Base-by-base conservation (phyloP, 768 basidiomycete species). In the Xanthoconium stramineum region DNA sequence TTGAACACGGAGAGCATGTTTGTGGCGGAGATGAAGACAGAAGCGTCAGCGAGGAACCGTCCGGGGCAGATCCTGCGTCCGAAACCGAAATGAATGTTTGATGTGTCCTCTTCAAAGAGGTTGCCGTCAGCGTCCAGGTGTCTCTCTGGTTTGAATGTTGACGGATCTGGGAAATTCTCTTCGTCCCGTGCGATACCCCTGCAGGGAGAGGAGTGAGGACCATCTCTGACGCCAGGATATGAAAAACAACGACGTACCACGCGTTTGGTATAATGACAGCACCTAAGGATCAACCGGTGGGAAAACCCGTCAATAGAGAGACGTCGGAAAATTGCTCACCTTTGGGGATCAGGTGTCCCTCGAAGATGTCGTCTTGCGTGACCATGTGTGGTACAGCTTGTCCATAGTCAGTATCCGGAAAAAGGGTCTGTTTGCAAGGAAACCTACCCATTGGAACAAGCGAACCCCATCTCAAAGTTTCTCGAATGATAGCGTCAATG, bases 281-380 rank as follows among this genome's bases (percentile, higher is more conserved):
- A 39, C 64, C 68, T 70, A 44, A 32, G 6, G n/a, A 28, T 35
- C 4, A 11, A n/a, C 10, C 32, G 12, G 59, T 8, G 57, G 28
- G 8, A 15, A 7, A 32, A 19, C 3, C 19, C n/a, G 3, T 19
- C n/a, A 37, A 30, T 19, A 24, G 42, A 50, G 9, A 17, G 17
- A 38, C 15, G 14, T 30, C 28, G 32, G 17, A 37, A 13, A 44
- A n/a, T 13, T 5, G 37, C 59, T n/a, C 19, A 58, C 82, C 83
- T 53, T 76, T 75, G 6, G 83, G 83, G 53, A 85, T 85, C 3
- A 78, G 65, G 42, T 77, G 78, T 13, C 75, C 74, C 35, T 73
- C 66, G 50, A 78, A 80, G 14, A 71, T 48, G 39, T 79, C 77
- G 50, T 78, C 76, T 39, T 70, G 64, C 0, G 72, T 75, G 3